Evolutionary conservation across 129 eudicot species (phyloP).

Genomic region (Erigeron canadensis): DNA sequence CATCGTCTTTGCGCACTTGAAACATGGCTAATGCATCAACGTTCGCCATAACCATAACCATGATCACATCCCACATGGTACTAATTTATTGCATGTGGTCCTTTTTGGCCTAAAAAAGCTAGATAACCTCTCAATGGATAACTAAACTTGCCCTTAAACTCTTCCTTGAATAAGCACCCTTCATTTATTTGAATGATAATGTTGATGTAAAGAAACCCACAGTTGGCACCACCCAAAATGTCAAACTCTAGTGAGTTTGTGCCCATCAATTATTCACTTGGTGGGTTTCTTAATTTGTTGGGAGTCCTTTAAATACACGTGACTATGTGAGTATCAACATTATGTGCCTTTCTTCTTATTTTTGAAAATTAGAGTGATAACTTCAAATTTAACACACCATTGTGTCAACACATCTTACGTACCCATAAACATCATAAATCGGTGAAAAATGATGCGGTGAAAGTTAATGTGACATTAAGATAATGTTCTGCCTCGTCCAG

Average conservation of each 20-base stretch:
- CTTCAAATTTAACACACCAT: neutral
- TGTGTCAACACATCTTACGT: neutral
- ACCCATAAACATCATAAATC: too few species aligned
- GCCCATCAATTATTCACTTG: slow-evolving; percentile 25
- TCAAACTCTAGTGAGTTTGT: slow-evolving; percentile 24
- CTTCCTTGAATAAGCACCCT: slow-evolving; percentile 17
- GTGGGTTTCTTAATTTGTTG: slow-evolving; percentile 14
- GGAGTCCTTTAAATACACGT: slow-evolving; percentile 2
- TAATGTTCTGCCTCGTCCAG: too few species aligned
- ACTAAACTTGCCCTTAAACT: slow-evolving; percentile 9
- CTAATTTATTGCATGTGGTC: slow-evolving; percentile 7
- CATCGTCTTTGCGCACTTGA: neutral
- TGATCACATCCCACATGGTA: slow-evolving; percentile 22
- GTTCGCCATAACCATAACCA: neutral
- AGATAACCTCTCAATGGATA: slow-evolving; percentile 4
- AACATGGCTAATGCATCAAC: slow-evolving; percentile 3
- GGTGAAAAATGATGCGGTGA: too few species aligned
- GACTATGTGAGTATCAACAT: slow-evolving; percentile 13
- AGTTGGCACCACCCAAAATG: slow-evolving; percentile 27
- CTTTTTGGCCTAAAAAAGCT: slow-evolving; percentile 22
- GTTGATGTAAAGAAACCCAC: slow-evolving; percentile 21
- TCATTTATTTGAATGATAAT: slow-evolving; percentile 18
- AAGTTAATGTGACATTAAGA: too few species aligned
- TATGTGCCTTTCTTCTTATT: neutral
- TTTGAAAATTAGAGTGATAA: neutral